A percentile compares a stretch with the other conserved stretches of the same genome.
phyloP scores from a whole-genome alignment of 352 stramenopile species.

The Phytophthora pini region DNA sequence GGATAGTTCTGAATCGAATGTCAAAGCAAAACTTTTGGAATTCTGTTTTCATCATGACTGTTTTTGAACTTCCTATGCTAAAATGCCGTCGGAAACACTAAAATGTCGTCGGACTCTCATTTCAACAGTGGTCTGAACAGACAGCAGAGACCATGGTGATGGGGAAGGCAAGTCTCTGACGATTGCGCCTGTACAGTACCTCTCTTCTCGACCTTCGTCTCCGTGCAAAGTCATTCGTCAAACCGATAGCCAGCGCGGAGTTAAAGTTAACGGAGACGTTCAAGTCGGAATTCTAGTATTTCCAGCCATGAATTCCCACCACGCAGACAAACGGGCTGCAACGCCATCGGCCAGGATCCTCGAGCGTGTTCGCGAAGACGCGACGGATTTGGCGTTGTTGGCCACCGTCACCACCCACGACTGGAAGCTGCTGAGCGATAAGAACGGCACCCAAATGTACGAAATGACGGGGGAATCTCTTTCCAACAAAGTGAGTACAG shows the following conservation, averaged over 20 bases:
- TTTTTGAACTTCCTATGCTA: background rate
- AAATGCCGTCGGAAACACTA: background rate
- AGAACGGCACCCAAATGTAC: constrained; percentile 53
- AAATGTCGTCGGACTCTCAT: too few species aligned
- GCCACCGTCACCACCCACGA: constrained; percentile 39
- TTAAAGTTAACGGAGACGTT: constrained; percentile 22
- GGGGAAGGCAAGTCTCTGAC: background rate
- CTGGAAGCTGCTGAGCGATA: constrained; percentile 64
- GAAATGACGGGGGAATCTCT: constrained; percentile 61
- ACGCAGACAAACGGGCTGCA: constrained; percentile 1
- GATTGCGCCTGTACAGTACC: background rate
- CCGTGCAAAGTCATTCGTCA: constrained; percentile 20
- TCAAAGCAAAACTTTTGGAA: too few species aligned
- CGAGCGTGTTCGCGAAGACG: constrained; percentile 52
- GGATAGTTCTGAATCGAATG: too few species aligned
- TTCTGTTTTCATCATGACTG: background rate
- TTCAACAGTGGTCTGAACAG: background rate
- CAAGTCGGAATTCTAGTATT: constrained; percentile 1
- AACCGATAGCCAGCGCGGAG: constrained; percentile 8
- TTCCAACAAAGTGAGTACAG: constrained; percentile 42
- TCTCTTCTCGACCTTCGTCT: background rate
- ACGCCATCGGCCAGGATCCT: constrained; percentile 57
- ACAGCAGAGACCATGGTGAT: background rate
- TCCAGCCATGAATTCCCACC: constrained; percentile 16
- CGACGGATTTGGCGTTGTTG: constrained; percentile 59